These are phyloP conservation scores for Akanthomyces dipterigenus DNA, from an alignment of 2,329 filamentous ascomycete species.

Conservation along the genomic window DNA sequence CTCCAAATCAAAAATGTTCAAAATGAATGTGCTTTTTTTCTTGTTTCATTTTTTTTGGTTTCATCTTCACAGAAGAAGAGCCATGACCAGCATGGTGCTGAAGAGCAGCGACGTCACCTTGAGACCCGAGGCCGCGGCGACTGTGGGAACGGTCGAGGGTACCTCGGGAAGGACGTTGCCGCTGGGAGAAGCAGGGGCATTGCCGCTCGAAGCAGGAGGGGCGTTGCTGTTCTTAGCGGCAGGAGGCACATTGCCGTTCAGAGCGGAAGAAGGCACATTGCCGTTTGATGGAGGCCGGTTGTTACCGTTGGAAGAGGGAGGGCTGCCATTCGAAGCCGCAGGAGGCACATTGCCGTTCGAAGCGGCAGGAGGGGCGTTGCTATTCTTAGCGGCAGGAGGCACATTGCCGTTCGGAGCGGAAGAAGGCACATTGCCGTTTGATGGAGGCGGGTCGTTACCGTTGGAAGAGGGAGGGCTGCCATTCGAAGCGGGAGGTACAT, in stretches of 20 bases:
- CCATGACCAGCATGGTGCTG: conserved; percentile 11
- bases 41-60: too few species aligned
- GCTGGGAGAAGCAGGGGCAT: too few species aligned
- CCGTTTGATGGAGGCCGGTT: not conserved
- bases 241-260: too few species aligned
- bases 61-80: conserved; percentile 5
- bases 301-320: not conserved
- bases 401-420: too few species aligned
- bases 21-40: not conserved
- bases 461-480: not conserved
- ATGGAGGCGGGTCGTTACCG: not conserved
- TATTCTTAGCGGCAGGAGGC: too few species aligned
- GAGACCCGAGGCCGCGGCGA: not conserved
- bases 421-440: not conserved
- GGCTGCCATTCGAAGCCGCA: not conserved
- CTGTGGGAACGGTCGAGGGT: not conserved
- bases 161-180: not conserved
- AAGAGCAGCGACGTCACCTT: not conserved
- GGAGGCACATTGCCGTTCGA: not conserved
- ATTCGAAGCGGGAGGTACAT: not conserved
- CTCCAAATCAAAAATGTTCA: not conserved
- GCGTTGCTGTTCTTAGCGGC: not conserved
- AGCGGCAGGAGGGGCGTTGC: not conserved
- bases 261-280: not conserved
- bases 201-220: not conserved